Conservation (phyloP, 306 rosid genomes). For the Echinosophora koreensis region DNA sequence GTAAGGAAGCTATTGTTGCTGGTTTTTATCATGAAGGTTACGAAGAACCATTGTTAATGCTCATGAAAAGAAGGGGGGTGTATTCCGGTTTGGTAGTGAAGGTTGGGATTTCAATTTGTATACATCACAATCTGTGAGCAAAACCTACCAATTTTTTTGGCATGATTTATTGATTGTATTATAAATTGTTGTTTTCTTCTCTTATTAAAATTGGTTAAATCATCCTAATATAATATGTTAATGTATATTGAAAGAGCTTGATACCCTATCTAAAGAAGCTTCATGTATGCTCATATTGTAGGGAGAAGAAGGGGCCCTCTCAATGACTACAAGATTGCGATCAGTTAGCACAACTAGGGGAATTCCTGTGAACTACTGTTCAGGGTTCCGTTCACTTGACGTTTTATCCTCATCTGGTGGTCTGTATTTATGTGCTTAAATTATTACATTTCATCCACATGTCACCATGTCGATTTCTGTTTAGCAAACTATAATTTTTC, state of each 20-base stretch:
- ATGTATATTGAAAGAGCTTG: conserved; percentile 27
- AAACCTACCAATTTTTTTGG: background rate
- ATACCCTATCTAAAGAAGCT: conserved; percentile 32
- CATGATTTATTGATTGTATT: conserved; percentile 29
- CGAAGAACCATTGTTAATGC: conserved; percentile 90
- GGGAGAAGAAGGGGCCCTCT: conserved; percentile 99
- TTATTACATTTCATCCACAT: background rate
- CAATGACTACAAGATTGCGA: conserved; percentile 91
- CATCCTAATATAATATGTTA: conserved; percentile 35
- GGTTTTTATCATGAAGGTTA: conserved; percentile 98
- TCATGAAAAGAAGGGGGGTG: conserved; percentile 97
- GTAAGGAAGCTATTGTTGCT: conserved; percentile 91
- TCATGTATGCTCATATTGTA: conserved; percentile 48
- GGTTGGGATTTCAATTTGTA: conserved; percentile 61
- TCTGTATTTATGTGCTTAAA: conserved; percentile 47
- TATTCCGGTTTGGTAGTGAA: conserved; percentile 95
- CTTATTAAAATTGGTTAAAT: conserved; percentile 19
- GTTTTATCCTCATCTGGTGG: conserved; percentile 68
- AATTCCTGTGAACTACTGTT: conserved; percentile 91
- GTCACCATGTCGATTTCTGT: conserved; percentile 21
- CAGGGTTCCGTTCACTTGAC: conserved; percentile 78
- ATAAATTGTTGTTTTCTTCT: conserved; percentile 14
- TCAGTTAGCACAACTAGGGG: conserved; percentile 68
- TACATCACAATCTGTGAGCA: conserved; percentile 18
- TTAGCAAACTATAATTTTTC: conserved; percentile 35